Base-by-base conservation (phyloP, 2,329 filamentous ascomycete genomes). In the Beauveria rudraprayagi region DNA sequence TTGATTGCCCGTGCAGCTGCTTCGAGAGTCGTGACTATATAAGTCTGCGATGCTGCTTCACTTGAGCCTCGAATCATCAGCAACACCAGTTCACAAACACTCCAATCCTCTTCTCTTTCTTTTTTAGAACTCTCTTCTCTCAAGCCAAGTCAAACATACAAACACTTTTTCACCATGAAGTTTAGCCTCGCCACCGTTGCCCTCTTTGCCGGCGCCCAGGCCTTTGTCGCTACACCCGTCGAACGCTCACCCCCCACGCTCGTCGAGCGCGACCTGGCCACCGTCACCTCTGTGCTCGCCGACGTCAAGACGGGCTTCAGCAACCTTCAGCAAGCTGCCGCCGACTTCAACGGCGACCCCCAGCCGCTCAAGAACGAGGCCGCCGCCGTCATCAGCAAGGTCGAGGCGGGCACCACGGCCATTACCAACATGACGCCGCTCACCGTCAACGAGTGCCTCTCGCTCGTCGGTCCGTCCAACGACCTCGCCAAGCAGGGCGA, bases 211-310 rank as follows among this genome's bases (percentile, higher is more conserved):
- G 52, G 61, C 34, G 54, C 62, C 46, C 48, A 44, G 22, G 62
- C 59, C 59, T 50, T 61, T 30, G 62, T 63, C 28, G 61, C 61
- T 46, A 51, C 57, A 3, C 57, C 57, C 10, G 54, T 61, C 48
- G 48, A 51, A 37, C 46, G 53, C 48, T 56, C 44, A 11, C 51
- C 58, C 19, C 52, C 61, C 34, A 47, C 61, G 4, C 34, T 63
- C 55, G 55, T 59, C 17, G 60, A 60, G 24, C 63, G 62, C 17
- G 63, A 65, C 40, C 41, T 64, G 4, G 44, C 56, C 19, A 63
- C 62, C 3, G 63, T 58, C 51, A 63, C 53, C 6, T 59, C 56
- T 9, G 63, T 65, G 16, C 62, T 65, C 19, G 54, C 53, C n/a
- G 53, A 60, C 5, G 62, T 65, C 17, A 62, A 57, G 34, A 53